Evolutionary conservation across 441 rosid species (phyloP), one percentile per base, ranked within the genome.

Genomic region (Gossypium lobatum): DNA sequence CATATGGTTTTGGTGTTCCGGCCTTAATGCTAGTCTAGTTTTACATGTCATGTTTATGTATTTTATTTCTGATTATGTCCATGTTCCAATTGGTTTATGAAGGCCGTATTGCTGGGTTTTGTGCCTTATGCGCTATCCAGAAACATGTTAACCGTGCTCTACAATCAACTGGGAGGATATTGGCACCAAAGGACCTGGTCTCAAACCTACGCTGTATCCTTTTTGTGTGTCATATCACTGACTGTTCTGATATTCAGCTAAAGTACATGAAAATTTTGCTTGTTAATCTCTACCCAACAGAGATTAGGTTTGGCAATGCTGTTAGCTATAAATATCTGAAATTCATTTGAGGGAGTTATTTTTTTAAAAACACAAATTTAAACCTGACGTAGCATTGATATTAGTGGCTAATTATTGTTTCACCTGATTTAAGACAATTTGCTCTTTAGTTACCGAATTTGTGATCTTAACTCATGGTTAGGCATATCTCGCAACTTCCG

Each of bases 41-140:
- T 69, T 14, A 9, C 26, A 17, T 69, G 16, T 50, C 20, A 52
- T 50, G 9, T 52, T 52, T n/a, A 0, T 53, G 34, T 53, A 10
- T 17, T 68, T 67, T 46, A 13, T 21, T 67, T 60, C 70, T 80
- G 54, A 80, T 60, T 39, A 57, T 73, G 37, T 63, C 17, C 53
- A 25, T 62, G 46, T 77, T 79, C 62, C 63, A 16, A 57, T 53
- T 81, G 63, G 57, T 75, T 73, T 78, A 25, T 88, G 88, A 82
- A 95, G 99, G 99, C 70, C 92, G 77, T 76, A 79, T 93, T 21
- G 87, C 91, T 85, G 99, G 99, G 10, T 96, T 93, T 73, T 96
- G 98, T 81, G 98, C 97, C 20, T 79, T 96, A 82, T 96, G 99
- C 80, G 99, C 98, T 65, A 93, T 96, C 69, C 99, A 96, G 85